Evolutionary conservation across 768 basidiomycete species (phyloP), one percentile per base, ranked within the genome.

Genomic region (Xanthoconium purpureum): DNA sequence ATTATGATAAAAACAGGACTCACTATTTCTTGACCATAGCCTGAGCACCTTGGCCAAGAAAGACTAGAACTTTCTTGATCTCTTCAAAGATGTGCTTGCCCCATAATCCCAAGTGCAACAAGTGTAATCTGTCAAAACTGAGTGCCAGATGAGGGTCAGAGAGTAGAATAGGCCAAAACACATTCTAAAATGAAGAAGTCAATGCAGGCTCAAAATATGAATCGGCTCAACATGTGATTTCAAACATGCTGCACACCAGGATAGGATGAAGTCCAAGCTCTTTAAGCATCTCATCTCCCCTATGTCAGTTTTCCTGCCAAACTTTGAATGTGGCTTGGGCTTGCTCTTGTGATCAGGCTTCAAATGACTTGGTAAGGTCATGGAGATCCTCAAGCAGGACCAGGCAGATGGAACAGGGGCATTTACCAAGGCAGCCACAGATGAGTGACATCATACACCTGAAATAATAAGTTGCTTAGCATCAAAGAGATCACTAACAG

Each of bases 371-470:
- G 0, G 57, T 40, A 2, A 74, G 57, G 37, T 73, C 56, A 3
- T 60, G 52, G 1, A 69, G 69, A 0, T 72, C 46, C 0, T 68
- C 63, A 0, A 61, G 43, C 0, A 69, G 73, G 1, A 78, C 73
- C 0, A 74, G 48, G 59, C 77, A 80, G 0, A 76, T 54, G 0
- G 75, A 74, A 52, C 77, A 79, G 0, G 76, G 77, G 39, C 56
- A 72, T 8, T 62, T 56, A 20, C 66, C 65, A 2, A 47, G 45
- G 1, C 54, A 9, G 0, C 77, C 76, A 15, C 65, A 58, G 5
- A 73, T 76, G 0, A 78, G 59, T 2, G 74, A 61, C 74, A 80
- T 78, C 20, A 75, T 63, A 45, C 65, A 73, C 42, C 74, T 78
- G 29, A 18, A 6, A 6, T 15, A 15, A 39, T 9, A 28, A 43